These are phyloP conservation scores for Naematelia encephala DNA, from an alignment of 768 basidiomycete species.

Conservation along the genomic window DNA sequence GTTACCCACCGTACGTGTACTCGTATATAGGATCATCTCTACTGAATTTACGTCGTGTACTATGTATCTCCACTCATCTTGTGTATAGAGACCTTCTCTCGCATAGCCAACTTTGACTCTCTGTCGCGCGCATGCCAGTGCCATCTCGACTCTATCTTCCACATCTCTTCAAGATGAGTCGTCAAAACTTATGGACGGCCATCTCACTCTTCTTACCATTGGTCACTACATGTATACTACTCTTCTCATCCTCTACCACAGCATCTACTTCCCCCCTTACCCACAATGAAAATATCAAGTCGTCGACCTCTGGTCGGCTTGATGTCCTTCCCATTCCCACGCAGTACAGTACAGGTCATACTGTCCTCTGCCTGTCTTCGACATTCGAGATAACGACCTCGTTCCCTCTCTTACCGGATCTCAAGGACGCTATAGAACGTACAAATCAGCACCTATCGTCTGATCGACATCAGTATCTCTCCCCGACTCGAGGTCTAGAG, in stretches of 20 bases:
- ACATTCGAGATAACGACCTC: neutral
- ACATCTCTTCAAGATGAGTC: neutral
- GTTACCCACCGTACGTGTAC: too few species aligned
- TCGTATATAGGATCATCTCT: too few species aligned
- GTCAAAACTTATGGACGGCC: neutral
- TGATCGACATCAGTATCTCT: slow-evolving; percentile 8
- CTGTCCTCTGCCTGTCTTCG: neutral
- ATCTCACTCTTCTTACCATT: neutral
- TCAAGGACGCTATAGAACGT: neutral
- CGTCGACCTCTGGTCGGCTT: neutral
- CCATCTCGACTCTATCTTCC: neutral
- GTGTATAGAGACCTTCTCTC: neutral
- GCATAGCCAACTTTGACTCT: neutral
- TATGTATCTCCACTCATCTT: neutral
- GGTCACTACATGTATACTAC: neutral
- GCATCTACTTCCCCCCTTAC: neutral
- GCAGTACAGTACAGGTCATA: neutral
- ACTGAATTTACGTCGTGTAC: too few species aligned
- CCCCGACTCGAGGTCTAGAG: slow-evolving; percentile 11
- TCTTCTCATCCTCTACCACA: neutral
- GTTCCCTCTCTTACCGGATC: neutral
- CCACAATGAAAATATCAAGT: neutral
- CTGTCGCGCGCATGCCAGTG: neutral
- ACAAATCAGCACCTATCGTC: neutral
- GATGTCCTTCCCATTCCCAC: slow-evolving; percentile 8